Evolutionary conservation across 371 early-diverging fungal species (phyloP), one percentile per base, ranked within the genome.

Genomic region (Capillidium heterosporum): DNA sequence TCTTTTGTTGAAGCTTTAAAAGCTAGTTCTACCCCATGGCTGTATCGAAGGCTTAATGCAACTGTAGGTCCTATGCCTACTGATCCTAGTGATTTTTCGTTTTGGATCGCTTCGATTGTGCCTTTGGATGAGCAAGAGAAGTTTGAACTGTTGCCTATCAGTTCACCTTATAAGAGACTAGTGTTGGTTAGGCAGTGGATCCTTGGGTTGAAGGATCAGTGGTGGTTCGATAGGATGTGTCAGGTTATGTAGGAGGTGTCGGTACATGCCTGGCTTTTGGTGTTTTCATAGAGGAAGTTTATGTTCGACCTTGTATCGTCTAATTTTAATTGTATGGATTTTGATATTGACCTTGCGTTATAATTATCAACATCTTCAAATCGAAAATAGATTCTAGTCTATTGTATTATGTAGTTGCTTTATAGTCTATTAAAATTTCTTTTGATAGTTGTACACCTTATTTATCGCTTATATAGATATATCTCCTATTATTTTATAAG

Each of bases 61-160:
- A 65, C 67, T 32, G 67, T 63, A 59, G 72, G 71, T 10, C 63
- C 63, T 39, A 69, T 74, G 65, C 64, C 71, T 26, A 57, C 64
- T 11, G 65, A 75, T 32, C 65, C 75, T 28, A 70, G 65, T 1
- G 66, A 65, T 40, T 66, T 77, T 46, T 68, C 71, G 17, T 80
- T 73, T 65, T 80, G 80, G 78, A 62, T 73, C 0, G 77, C 72
- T 8, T 63, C 66, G 28, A 69, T 76, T 13, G 40, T 80, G 29
- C 78, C 80, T n/a, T 63, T 80, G 1, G 64, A 63, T 19, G 63
- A 64, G 32, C 41, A 59, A 28, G 76, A 77, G 28, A 63, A 71
- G 35, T 71, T 68, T 44, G 64, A 59, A n/a, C 50, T 79, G 8
- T 56, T 79, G 5, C 55, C 60, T 32, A 60, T 65, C 35, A 39